Base-by-base conservation (phyloP, 371 early-diverging fungal genomes). In the Mortierella sp. region DNA sequence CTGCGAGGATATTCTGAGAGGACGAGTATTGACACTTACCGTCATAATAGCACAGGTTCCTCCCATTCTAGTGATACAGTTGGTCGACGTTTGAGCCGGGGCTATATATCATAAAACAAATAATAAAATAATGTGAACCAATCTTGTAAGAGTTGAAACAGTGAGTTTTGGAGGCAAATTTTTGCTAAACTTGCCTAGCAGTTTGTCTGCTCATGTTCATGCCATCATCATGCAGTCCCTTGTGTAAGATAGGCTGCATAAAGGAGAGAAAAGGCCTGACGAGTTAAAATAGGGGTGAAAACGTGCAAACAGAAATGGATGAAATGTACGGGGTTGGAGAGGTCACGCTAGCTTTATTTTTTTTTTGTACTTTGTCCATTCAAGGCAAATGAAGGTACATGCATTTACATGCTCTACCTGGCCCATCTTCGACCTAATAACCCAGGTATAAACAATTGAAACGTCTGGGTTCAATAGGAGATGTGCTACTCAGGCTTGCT, bases 41-140 rank as follows among this genome's bases (percentile, higher is more conserved):
- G 79, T 33, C 74, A 79, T 52, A 79, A 79, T 40, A 79, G 79
- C 33, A 68, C 69, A 21, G 70, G 74, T 3, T 79, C 79, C 2
- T 73, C 79, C 1, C 69, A 67, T 47, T 79, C 79, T 21, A 79
- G 74, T 55, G 74, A 70, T 15, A 79, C 79, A 11, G 74, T 79
- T 19, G 74, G 79, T 13, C 66, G 74, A 9, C 72, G 77, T 24
- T 58, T 79, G 22, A 79, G 79, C 40, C 52, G 79, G 11, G 74
- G 79, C 2, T 77, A 72, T 45, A 32, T 73, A 38, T 72, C 33
- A 67, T 28, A 58, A 67, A 58, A 53, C n/a, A 61, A 2, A 52
- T 32, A 48, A 24, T 22, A 61, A 50, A 48, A 24, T 22, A 61
- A 50, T 22, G 50, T 36, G 36, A 6, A 6, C 36, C 36, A 36